Base-by-base conservation (phyloP, 768 basidiomycete genomes). In the Hortiboletus flavorubellus region DNA sequence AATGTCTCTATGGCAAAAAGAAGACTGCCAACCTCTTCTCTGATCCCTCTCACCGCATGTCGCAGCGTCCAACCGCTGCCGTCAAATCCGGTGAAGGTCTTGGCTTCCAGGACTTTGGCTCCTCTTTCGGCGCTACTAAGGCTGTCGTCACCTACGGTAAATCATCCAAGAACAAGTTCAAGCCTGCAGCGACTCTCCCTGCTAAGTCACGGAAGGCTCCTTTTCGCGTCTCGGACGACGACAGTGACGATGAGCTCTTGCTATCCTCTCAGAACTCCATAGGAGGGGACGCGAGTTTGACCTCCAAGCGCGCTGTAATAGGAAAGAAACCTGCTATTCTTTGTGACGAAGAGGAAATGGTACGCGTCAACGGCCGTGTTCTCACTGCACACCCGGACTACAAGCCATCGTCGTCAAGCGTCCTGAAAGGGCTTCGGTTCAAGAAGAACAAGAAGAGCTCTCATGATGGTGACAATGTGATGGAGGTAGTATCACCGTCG, bases 181-280 rank as follows among this genome's bases (percentile, higher is more conserved):
- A 54, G 15, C 34, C 49, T 12, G 35, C 43, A 7, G 2, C 3
- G 9, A 21, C 23, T 4, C 26, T 8, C 18, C 23, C 7, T 26
- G 1, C 9, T 2, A 38, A 14, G 8, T 2, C 12, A 4, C 58
- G 51, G 9, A 60, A 38, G 11, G 10, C 14, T 7, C 40, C 46
- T 0, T 26, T 14, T 0, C 33, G 2, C 10, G 46, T 55, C 31
- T 1, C 31, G n/a, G 53, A 46, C 23, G 49, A 59, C 21, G 61
- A 64, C 34, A 72, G 71, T 34, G 65, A 69, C 2, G 69, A 71
- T 40, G 71, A 71, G 21, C 50, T 71, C 30, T 56, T 69, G 38
- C 56, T 70, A 4, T 62, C 61, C 4, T 68, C 68, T 2, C 66
- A 70, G 47, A 51, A 30, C 39, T 66, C 68, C 14, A 41, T 40